Evolutionary conservation across 2,329 filamentous ascomycete species (phyloP), one percentile per base, ranked within the genome.

Genomic region (Falciphora oryzae): DNA sequence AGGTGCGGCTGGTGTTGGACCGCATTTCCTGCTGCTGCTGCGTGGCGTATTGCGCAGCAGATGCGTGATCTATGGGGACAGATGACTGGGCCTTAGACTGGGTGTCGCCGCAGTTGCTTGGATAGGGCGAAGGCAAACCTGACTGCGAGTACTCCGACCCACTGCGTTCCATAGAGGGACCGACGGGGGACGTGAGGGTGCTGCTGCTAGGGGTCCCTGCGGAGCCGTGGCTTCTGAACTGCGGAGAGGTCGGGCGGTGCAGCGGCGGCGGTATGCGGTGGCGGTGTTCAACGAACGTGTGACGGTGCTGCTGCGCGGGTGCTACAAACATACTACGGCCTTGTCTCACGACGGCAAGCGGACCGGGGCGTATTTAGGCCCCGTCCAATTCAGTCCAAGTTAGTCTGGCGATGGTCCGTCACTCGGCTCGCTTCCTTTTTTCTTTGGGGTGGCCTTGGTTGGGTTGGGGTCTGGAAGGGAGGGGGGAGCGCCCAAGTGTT

Each of bases 31-130:
- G 89, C 56, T 63, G 57, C 61, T 53, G 44, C 75, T 91, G 89
- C 74, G 88, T 87, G 72, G 90, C 84, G 80, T 96, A 96, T 80
- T 94, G 90, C 81, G 90, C 91, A 90, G 91, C 89, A 91, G 93
- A 91, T 80, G 90, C 85, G 85, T 92, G 91, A 90, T 96, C 93
- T 95, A 90, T 87, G 81, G 85, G 76, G 27, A 59, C 56, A 68
- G 81, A 81, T 77, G 44, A 53, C 44, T 89, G 86, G 77, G 85
- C 88, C 90, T 96, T 91, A 93, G 92, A 93, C 83, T 89, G 85
- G 80, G 85, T 80, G 82, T 86, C 83, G 81, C 81, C 84, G 79
- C 83, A 83, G 78, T 82, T 83, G 80, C 82, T 84, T 76, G 85
- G 83, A 80, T 87, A 88, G 79, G 86, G 85, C 83, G 86, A 86